Conservation (phyloP, 129 eudicot species). For the Erigeron canadensis region DNA sequence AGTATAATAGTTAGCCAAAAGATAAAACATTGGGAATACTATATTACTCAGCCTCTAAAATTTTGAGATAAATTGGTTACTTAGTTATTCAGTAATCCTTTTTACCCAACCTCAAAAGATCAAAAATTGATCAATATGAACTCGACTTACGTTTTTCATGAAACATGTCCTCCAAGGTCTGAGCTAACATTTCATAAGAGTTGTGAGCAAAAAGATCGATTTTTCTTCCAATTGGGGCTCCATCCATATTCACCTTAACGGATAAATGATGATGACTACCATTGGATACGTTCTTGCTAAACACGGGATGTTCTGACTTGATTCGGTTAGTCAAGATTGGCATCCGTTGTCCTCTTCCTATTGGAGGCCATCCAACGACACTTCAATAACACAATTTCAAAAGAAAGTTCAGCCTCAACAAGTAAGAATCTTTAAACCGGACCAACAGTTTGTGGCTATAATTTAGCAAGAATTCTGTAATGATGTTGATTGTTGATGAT, state of each 20-base stretch:
- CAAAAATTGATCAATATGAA: constrained; percentile 6
- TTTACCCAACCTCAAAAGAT: neutral
- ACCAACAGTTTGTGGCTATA: neutral
- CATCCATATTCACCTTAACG: constrained; percentile 97
- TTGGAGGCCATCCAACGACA: constrained; percentile 99
- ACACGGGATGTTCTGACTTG: constrained; percentile 51
- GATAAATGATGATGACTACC: constrained; percentile 41
- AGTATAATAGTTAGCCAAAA: too few species aligned
- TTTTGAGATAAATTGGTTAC: too few species aligned
- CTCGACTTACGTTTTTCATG: constrained; percentile 45
- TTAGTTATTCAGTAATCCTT: neutral
- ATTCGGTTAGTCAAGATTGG: constrained; percentile 64
- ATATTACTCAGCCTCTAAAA: too few species aligned
- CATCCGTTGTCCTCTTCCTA: constrained; percentile 61
- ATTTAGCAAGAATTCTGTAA: neutral
- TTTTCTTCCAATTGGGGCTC: constrained; percentile 83
- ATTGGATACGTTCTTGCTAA: constrained; percentile 30
- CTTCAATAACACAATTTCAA: constrained; percentile 27
- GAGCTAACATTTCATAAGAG: constrained; percentile 73
- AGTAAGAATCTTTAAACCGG: constrained; percentile 3
- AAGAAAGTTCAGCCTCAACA: constrained; percentile 9
- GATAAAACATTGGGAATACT: too few species aligned
- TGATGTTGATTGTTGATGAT: neutral
- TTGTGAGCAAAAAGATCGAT: constrained; percentile 78
- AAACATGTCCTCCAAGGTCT: constrained; percentile 75